Evolutionary conservation across 164 flowering plant genomes (phyloP), one percentile per base, ranked within the genome.

Genomic region (Cinnamomum micranthum): DNA sequence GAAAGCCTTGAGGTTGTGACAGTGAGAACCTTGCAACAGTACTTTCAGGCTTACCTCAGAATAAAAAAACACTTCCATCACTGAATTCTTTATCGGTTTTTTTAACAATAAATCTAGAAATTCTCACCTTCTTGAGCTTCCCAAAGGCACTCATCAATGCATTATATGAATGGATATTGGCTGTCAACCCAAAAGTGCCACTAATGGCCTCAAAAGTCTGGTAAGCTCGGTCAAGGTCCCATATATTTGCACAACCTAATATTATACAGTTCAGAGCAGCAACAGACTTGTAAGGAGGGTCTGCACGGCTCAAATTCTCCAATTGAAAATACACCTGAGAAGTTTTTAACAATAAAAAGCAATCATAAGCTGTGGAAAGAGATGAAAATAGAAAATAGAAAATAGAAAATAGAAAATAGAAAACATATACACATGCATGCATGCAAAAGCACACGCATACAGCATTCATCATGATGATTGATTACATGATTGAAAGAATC

Each of bases 161-260:
- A 84, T 96, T 96, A 83, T 89, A 94, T 14, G 99, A 96, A 83
- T 94, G 94, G 59, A 92, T 82, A 80, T 92, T 77, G 27, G 97
- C 94, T 14, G 85, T 88, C 87, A 96, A 81, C 33, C 86, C 95
- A 84, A 94, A 94, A 55, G 77, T 47, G 55, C 85, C 64, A 71
- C 85, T 75, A 55, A 94, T 90, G 68, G 99, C 94, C 76, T 85
- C 91, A 81, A 96, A 96, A 6, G 99, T 94, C 82, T 92, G 93
- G 79, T 92, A 96, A 68, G 98, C 97, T 68, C 98, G 90, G 68
- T 94, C 94, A 77, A 96, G 88, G 79, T 96, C 98, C 97, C 97
- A 94, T 73, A 84, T 94, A 79, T 92, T 94, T 69, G 95, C 95
- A 86, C 98, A 94, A 62, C 99, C 99, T 72, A 91, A 80, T 79